Evolutionary conservation across 345 rosid species (phyloP).

Genomic region (Syzygium aromaticum): DNA sequence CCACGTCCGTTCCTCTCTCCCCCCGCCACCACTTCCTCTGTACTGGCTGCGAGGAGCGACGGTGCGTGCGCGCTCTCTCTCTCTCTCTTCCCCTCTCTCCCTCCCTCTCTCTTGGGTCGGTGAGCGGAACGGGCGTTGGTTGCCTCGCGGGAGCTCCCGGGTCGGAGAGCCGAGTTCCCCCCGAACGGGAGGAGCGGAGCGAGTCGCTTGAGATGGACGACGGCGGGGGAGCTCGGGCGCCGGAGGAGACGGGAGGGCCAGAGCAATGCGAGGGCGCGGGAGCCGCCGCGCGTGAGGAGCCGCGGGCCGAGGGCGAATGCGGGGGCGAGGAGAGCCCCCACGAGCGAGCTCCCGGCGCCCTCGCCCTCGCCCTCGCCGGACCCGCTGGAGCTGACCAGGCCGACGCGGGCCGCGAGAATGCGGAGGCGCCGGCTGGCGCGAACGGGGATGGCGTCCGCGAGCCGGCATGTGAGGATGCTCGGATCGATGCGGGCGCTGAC

Average conservation of each 20-base stretch:
- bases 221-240: neutral
- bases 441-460: neutral
- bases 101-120: neutral
- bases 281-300: neutral
- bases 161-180: neutral
- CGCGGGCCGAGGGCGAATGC: neutral
- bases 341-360: neutral
- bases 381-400: neutral
- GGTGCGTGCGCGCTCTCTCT: neutral
- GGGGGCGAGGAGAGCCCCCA: neutral
- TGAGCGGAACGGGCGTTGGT: neutral
- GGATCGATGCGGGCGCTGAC: constrained; percentile 4
- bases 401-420: neutral
- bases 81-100: no score
- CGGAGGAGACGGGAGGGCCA: neutral
- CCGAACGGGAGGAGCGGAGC: neutral
- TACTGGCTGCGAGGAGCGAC: neutral
- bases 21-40: neutral
- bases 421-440: neutral
- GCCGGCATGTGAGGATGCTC: neutral
- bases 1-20: neutral
- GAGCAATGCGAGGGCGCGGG: neutral
- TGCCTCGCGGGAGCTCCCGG: neutral
- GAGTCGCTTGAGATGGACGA: neutral
- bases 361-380: neutral